phyloP scores from a whole-genome alignment of 2,329 filamentous ascomycete species.

The Chaetomium sp. region DNA sequence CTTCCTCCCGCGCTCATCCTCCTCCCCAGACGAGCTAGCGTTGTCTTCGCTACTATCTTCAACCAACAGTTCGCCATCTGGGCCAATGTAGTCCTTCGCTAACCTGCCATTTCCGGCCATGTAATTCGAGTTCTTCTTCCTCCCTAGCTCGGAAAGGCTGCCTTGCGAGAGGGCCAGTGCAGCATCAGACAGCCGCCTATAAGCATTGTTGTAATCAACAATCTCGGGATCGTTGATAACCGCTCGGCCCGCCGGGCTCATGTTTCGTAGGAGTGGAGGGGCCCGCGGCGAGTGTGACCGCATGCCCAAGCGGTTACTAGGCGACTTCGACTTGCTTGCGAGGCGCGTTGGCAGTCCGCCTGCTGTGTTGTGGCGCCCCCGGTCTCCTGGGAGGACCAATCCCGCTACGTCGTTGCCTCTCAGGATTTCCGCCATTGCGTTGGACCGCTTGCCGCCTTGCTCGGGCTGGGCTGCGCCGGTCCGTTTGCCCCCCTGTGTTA shows the following conservation, averaged over 20 bases:
- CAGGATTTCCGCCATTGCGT: slow-evolving; percentile 47
- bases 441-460: slow-evolving; percentile 36
- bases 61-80: slow-evolving; percentile 57
- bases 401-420: slow-evolving; percentile 44
- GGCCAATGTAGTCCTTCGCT: slow-evolving; percentile 59
- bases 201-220: slow-evolving; percentile 63
- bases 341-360: slow-evolving; percentile 28
- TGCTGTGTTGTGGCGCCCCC: slow-evolving; percentile 37
- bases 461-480: slow-evolving; percentile 40
- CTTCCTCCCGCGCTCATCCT: slow-evolving; percentile 56
- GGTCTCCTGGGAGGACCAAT: slow-evolving; percentile 43
- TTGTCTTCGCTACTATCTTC: slow-evolving; percentile 65
- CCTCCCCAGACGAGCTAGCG: slow-evolving; percentile 55
- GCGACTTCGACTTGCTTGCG: slow-evolving; percentile 48
- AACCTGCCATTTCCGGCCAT: slow-evolving; percentile 47
- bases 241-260: slow-evolving; percentile 35
- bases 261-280: slow-evolving; percentile 26
- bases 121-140: slow-evolving; percentile 47
- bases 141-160: slow-evolving; percentile 53
- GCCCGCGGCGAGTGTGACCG: slow-evolving; percentile 42
- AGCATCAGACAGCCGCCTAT: slow-evolving; percentile 65
- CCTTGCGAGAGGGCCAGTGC: slow-evolving; percentile 59
- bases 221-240: slow-evolving; percentile 54
- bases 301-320: slow-evolving; percentile 43
- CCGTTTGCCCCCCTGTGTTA: slow-evolving; percentile 39